A percentile compares a stretch with the other conserved stretches of the same genome.
Conservation (phyloP, 805 yeast genomes). For the Hanseniaspora mollemarum region DNA sequence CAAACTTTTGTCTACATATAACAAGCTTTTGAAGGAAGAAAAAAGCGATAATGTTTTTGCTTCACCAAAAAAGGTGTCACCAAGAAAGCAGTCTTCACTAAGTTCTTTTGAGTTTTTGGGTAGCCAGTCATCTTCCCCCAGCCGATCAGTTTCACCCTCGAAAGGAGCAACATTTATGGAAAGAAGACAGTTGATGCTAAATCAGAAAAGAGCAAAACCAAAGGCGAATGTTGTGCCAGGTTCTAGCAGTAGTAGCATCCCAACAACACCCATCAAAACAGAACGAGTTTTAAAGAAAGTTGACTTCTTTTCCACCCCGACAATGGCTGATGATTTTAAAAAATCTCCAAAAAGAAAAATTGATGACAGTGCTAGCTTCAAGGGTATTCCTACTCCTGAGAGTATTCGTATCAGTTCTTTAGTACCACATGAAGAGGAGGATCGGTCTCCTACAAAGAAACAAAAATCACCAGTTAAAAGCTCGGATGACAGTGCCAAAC, state of each 20-base stretch:
- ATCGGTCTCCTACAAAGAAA: constrained; percentile 10
- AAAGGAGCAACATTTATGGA: constrained; percentile 2
- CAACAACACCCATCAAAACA: neutral
- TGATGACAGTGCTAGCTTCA: neutral
- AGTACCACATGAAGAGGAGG: neutral
- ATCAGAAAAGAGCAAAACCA: neutral
- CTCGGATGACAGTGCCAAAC: neutral
- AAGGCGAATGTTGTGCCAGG: neutral
- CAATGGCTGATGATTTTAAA: neutral
- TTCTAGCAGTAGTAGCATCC: neutral
- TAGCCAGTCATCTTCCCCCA: neutral
- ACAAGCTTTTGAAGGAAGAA: neutral
- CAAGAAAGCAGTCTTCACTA: neutral
- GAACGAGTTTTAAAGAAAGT: neutral
- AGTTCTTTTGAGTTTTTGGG: no score
- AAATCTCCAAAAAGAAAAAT: constrained; percentile 7
- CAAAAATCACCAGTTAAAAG: constrained; percentile 12
- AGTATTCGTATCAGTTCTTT: neutral
- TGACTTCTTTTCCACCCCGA: constrained; percentile 1
- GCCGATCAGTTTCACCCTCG: neutral
- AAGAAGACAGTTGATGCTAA: neutral
- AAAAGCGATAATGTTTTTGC: neutral
- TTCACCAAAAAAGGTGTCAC: neutral
- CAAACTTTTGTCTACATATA: neutral
- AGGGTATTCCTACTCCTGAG: neutral